phyloP scores from a whole-genome alignment of 176 grass and related monocot genomes.

The Aegilops sharonensis region DNA sequence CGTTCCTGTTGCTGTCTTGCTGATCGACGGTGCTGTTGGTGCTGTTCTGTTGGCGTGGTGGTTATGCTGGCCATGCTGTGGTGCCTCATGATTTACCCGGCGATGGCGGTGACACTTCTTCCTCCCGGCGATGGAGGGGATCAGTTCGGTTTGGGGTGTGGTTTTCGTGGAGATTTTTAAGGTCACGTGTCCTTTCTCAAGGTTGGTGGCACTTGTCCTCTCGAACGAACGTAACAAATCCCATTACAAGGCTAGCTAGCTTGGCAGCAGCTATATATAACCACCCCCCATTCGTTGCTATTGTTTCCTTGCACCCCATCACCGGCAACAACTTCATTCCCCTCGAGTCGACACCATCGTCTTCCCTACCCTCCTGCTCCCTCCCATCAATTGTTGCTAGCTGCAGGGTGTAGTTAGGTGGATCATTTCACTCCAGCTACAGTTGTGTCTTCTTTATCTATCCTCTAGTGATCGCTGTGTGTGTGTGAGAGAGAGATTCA shows the following conservation, averaged over 20 bases:
- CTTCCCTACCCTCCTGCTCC: too few species aligned
- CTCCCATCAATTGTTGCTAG: too few species aligned
- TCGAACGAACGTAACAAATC: constrained; percentile 52
- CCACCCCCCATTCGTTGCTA: too few species aligned
- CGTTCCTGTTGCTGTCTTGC: constrained; percentile 25
- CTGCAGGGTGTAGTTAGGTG: too few species aligned
- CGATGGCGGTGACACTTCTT: not conserved
- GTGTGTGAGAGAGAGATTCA: too few species aligned
- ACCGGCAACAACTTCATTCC: too few species aligned
- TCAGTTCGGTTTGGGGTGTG: constrained; percentile 26
- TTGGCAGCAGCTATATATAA: too few species aligned
- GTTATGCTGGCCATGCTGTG: constrained; percentile 30
- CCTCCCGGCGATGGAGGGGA: constrained; percentile 12
- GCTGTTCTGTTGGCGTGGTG: constrained; percentile 35
- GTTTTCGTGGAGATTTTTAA: constrained; percentile 87
- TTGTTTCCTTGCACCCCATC: too few species aligned
- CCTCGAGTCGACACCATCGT: too few species aligned
- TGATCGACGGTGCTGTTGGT: constrained; percentile 27
- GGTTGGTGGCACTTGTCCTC: constrained; percentile 70
- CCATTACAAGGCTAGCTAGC: constrained; percentile 30
- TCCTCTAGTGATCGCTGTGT: too few species aligned
- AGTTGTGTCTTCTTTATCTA: too few species aligned
- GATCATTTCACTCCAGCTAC: too few species aligned
- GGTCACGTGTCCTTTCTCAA: constrained; percentile 60
- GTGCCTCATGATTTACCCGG: not conserved